phyloP scores from a whole-genome alignment of 1,284 basidiomycete genomes.

The Erythrobasidium hasegawianum region DNA sequence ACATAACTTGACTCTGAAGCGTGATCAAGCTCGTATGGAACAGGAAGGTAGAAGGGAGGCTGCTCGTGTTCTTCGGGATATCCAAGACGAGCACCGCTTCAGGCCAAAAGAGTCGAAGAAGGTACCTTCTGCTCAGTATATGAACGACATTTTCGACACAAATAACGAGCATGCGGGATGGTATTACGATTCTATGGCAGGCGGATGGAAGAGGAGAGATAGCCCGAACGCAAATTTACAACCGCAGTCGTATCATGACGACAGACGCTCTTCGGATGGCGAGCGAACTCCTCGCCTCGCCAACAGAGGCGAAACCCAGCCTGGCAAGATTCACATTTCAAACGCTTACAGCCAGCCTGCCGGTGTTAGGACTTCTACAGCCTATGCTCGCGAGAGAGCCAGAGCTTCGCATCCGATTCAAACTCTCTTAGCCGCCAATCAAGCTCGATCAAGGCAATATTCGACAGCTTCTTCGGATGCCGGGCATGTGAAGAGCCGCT shows the following conservation, averaged over 20 bases:
- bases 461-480: not conserved
- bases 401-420: not conserved
- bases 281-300: too few species aligned
- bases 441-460: not conserved
- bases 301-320: too few species aligned
- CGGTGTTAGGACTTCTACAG: not conserved
- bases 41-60: slow-evolving; percentile 23
- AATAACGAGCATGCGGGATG: not conserved
- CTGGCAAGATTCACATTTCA: too few species aligned
- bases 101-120: too few species aligned
- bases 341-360: too few species aligned
- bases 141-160: too few species aligned
- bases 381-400: not conserved
- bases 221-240: too few species aligned
- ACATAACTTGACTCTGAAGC: not conserved
- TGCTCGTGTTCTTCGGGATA: not conserved
- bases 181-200: slow-evolving; percentile 4
- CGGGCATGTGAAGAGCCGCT: too few species aligned
- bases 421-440: not conserved
- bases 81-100: not conserved
- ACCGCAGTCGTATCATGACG: too few species aligned
- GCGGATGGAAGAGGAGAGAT: slow-evolving; percentile 2
- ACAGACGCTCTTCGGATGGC: too few species aligned
- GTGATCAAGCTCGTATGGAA: slow-evolving; percentile 28
- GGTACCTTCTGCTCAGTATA: too few species aligned